These are phyloP conservation scores for Firmiana major DNA, from an alignment of 345 rosid genomes.

Conservation along the genomic window DNA sequence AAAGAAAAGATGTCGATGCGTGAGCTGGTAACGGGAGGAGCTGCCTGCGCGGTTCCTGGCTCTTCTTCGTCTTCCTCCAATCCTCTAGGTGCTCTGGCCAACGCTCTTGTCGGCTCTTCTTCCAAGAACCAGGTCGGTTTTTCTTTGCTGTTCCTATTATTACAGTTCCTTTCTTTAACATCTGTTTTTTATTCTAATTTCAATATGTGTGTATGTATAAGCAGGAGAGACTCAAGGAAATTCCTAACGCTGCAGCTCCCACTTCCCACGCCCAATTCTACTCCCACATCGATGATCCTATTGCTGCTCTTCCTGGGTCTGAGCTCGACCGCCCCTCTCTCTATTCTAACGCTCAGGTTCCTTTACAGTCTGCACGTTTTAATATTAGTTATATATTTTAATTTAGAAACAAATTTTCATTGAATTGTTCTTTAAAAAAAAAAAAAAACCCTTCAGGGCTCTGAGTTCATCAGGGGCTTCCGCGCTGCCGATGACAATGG, in stretches of 20 bases:
- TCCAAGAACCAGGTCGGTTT: conserved; percentile 79
- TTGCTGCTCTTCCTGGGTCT: conserved; percentile 75
- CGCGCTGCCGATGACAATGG: conserved; percentile 69
- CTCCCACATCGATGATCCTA: conserved; percentile 39
- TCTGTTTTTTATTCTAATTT: conserved; percentile 2
- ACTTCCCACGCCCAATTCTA: conserved; percentile 48
- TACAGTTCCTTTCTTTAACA: neutral
- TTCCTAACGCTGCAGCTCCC: conserved; percentile 51
- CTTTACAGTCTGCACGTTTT: neutral
- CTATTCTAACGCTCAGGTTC: conserved; percentile 69
- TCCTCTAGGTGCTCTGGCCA: conserved; percentile 92
- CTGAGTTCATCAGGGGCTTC: conserved; percentile 70
- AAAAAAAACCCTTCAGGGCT: conserved; percentile 40
- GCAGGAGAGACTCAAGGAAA: conserved; percentile 87
- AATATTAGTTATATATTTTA: neutral
- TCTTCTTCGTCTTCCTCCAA: conserved; percentile 89
- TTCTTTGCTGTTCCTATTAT: neutral
- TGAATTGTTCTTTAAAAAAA: neutral
- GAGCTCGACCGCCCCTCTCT: conserved; percentile 64
- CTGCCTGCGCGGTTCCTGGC: conserved; percentile 93
- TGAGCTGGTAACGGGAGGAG: conserved; percentile 89
- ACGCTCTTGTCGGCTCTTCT: conserved; percentile 84
- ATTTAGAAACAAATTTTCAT: neutral
- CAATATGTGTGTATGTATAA: conserved; percentile 1
- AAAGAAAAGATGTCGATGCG: conserved; percentile 77